Percentiles rank a stretch among this genome's conserved stretches.
Conservation (phyloP, 495 filamentous ascomycete species). For the Neurospora intermedia region DNA sequence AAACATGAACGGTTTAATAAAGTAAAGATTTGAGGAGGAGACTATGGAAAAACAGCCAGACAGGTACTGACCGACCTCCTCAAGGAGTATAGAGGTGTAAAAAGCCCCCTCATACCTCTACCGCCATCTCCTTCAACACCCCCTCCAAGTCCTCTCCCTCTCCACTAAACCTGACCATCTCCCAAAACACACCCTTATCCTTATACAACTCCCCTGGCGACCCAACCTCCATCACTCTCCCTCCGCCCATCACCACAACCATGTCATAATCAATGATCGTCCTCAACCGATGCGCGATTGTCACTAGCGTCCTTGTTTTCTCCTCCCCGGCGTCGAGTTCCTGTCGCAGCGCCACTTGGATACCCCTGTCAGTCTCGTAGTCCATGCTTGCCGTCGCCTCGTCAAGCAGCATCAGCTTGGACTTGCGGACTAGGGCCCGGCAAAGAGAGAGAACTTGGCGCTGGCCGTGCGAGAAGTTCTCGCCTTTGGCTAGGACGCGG, state of each 20-base stretch:
- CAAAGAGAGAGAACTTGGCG: constrained; percentile 48
- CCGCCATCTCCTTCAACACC: constrained; percentile 7
- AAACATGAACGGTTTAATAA: no score
- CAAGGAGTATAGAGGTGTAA: no score
- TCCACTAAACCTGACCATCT: constrained; percentile 41
- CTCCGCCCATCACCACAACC: constrained; percentile 39
- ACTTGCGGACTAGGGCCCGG: constrained; percentile 41
- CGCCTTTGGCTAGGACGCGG: constrained; percentile 37
- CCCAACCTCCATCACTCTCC: constrained; percentile 30
- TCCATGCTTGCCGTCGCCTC: constrained; percentile 51
- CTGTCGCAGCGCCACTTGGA: constrained; percentile 36
- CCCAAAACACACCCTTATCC: constrained; percentile 35
- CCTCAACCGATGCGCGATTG: constrained; percentile 39
- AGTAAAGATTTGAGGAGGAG: no score
- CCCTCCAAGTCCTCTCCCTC: constrained; percentile 36
- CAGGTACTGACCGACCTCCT: no score
- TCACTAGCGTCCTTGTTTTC: constrained; percentile 38
- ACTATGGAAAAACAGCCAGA: no score
- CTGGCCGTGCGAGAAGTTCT: constrained; percentile 48
- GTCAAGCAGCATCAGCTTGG: constrained; percentile 45
- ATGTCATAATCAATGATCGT: constrained; percentile 42
- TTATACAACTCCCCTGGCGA: constrained; percentile 34
- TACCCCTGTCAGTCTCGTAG: constrained; percentile 41
- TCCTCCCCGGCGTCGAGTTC: constrained; percentile 25
- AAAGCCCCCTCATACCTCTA: no score